Percentiles rank a stretch among this genome's conserved stretches.
phyloP scores from a whole-genome alignment of 352 stramenopile species.

The Phytophthora pseudosyringae region DNA sequence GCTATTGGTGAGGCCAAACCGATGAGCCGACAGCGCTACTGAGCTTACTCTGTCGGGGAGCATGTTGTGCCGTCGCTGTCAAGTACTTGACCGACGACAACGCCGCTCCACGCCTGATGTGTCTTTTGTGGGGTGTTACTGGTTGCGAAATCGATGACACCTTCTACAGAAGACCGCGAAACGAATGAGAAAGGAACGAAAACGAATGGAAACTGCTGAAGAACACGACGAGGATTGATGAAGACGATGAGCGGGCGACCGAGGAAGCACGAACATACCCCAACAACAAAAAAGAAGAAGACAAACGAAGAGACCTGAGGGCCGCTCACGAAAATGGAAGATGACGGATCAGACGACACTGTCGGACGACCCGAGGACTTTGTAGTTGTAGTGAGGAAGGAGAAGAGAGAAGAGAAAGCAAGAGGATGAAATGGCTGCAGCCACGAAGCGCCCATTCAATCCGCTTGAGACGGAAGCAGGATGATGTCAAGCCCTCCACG shows the following conservation, averaged over 20 bases:
- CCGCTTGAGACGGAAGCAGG: slow-evolving; percentile 37
- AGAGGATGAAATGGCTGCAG: slow-evolving; percentile 40
- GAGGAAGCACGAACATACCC: slow-evolving; percentile 31
- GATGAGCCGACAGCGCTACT: slow-evolving; percentile 84
- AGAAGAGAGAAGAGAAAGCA: slow-evolving; percentile 37
- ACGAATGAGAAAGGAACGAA: slow-evolving; percentile 34
- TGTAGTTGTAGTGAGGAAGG: slow-evolving; percentile 50
- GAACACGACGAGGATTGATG: slow-evolving; percentile 35
- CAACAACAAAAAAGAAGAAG: slow-evolving; percentile 34
- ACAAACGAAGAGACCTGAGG: slow-evolving; percentile 42
- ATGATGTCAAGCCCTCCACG: slow-evolving; percentile 28
- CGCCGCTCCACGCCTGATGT: slow-evolving; percentile 21
- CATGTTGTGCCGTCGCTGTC: slow-evolving; percentile 21
- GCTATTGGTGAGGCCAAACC: slow-evolving; percentile 68
- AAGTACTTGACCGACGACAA: slow-evolving; percentile 25
- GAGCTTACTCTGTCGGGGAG: slow-evolving; percentile 30
- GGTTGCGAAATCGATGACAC: slow-evolving; percentile 25
- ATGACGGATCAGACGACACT: slow-evolving; percentile 40
- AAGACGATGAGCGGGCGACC: slow-evolving; percentile 33
- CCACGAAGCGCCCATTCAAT: slow-evolving; percentile 34
- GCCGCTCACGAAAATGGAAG: slow-evolving; percentile 39
- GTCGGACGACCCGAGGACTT: slow-evolving; percentile 45
- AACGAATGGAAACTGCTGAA: slow-evolving; percentile 40
- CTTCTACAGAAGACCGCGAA: slow-evolving; percentile 24
- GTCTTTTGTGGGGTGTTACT: slow-evolving; percentile 23